Evolutionary conservation across 2,329 filamentous ascomycete species (phyloP).

Genomic region (Trichoderma oligosporum): DNA sequence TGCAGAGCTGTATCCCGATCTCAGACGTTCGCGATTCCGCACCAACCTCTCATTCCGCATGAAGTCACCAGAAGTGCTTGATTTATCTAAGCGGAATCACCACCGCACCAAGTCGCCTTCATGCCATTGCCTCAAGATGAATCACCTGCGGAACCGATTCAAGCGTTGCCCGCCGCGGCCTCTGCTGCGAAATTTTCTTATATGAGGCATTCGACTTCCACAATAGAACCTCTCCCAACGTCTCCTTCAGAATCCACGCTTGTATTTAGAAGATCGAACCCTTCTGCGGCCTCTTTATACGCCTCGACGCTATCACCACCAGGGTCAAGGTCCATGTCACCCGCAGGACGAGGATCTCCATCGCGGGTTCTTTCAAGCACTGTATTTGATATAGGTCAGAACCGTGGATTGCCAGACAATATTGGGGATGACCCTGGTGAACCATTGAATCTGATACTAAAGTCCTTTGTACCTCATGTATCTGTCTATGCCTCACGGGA

Average conservation of each 20-base stretch:
- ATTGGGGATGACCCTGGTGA: constrained; percentile 48
- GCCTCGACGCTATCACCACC: constrained; percentile 65
- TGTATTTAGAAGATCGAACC: constrained; percentile 52
- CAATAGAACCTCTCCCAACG: constrained; percentile 44
- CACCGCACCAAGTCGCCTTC: constrained; percentile 39
- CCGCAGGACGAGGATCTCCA: constrained; percentile 56
- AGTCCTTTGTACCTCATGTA: constrained; percentile 84
- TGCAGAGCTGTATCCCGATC: constrained; percentile 28
- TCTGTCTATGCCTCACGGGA: constrained; percentile 83
- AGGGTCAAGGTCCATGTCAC: constrained; percentile 64
- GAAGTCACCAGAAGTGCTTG: constrained; percentile 15
- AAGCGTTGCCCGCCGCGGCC: constrained; percentile 64
- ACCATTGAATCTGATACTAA: constrained; percentile 65
- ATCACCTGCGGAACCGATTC: constrained; percentile 62
- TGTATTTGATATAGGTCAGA: constrained; percentile 49
- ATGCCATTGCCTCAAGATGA: constrained; percentile 68
- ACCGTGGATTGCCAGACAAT: constrained; percentile 43
- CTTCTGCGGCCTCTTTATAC: constrained; percentile 59
- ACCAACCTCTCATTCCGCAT: constrained; percentile 20
- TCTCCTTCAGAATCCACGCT: constrained; percentile 52
- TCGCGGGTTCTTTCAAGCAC: constrained; percentile 56
- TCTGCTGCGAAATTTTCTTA: constrained; percentile 58
- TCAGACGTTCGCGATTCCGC: constrained; percentile 25
- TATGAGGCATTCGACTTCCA: constrained; percentile 55
- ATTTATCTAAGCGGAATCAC: constrained; percentile 20